Percentiles rank a stretch among this genome's conserved stretches.
phyloP scores from a whole-genome alignment of 108 stramenopile genomes.

The Aurantiochytrium sp. region DNA sequence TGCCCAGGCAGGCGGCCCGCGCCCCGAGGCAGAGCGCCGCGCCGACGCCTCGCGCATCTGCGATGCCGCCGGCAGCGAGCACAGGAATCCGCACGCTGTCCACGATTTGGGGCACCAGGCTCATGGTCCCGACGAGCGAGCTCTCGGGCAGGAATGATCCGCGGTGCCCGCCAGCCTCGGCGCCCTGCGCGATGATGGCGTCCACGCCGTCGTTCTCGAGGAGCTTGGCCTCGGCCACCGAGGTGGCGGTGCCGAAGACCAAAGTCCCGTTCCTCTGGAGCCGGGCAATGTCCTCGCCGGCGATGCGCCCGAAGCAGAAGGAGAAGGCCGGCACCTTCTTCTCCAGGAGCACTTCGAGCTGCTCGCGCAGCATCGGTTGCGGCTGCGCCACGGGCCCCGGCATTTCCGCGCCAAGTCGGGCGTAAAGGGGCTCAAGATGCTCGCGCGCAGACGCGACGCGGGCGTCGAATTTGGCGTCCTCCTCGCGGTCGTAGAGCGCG shows the following conservation, averaged over 20 bases:
- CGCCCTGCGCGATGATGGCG: conserved; percentile 31
- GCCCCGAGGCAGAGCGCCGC: not conserved
- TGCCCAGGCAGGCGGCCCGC: conserved; percentile 18
- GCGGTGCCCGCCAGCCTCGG: conserved; percentile 38
- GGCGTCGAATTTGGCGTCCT: not conserved
- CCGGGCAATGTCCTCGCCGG: not conserved
- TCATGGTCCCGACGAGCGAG: not conserved
- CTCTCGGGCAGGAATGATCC: conserved; percentile 29
- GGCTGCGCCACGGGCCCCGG: not conserved
- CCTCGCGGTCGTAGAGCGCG: not conserved
- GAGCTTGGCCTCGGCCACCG: not conserved
- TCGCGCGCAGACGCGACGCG: not conserved
- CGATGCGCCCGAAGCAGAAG: conserved; percentile 29
- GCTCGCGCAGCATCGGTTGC: not conserved
- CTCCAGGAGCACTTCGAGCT: not conserved
- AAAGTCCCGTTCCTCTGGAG: not conserved
- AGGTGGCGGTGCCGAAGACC: conserved; percentile 32
- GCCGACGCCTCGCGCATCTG: not conserved
- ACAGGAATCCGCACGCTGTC: conserved; percentile 16
- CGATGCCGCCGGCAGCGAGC: conserved; percentile 31
- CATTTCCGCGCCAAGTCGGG: not conserved
- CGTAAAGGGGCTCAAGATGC: not conserved
- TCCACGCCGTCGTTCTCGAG: conserved; percentile 23
- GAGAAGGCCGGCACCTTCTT: conserved; percentile 5
- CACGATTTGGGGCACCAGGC: not conserved